These are phyloP conservation scores for Heracleum sosnowskyi DNA, from an alignment of 129 eudicot species.

Conservation along the genomic window DNA sequence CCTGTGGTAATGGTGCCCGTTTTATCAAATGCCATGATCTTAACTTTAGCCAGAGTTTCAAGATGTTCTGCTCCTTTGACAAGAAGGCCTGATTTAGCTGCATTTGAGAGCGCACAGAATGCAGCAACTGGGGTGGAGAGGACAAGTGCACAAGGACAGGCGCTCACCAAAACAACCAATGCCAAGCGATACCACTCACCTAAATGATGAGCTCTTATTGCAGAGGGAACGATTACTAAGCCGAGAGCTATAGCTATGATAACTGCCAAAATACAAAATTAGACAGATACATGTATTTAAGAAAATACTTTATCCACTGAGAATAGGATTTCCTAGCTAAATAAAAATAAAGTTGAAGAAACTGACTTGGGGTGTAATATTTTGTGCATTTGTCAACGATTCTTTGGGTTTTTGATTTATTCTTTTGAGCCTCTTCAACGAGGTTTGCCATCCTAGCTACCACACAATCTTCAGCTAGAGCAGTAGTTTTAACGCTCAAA, in stretches of 20 bases:
- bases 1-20: conserved; percentile 93
- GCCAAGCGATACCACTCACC: conserved; percentile 77
- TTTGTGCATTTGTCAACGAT: conserved; percentile 68
- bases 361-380: conserved; percentile 79
- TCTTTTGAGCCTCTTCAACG: conserved; percentile 90
- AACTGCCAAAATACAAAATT: conserved; percentile 32
- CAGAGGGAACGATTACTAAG: conserved; percentile 59
- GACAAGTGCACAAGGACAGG: conserved; percentile 95
- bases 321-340: neutral
- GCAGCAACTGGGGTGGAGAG: conserved; percentile 94
- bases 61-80: conserved; percentile 86
- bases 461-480: conserved; percentile 69
- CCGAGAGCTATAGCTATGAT: conserved; percentile 51
- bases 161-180: conserved; percentile 83
- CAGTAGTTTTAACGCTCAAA: conserved; percentile 57
- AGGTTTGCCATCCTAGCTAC: conserved; percentile 91
- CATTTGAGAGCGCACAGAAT: conserved; percentile 77
- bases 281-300: neutral
- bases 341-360: neutral
- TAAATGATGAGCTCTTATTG: conserved; percentile 33
- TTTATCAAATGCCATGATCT: conserved; percentile 79
- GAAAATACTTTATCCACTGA: neutral
- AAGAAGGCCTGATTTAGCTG: conserved; percentile 73
- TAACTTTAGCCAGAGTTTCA: conserved; percentile 69
- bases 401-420: conserved; percentile 65